A percentile compares a stretch with the other conserved stretches of the same genome.
Evolutionary conservation across 805 yeast species (phyloP).

Genomic region (Millerago galiae): DNA sequence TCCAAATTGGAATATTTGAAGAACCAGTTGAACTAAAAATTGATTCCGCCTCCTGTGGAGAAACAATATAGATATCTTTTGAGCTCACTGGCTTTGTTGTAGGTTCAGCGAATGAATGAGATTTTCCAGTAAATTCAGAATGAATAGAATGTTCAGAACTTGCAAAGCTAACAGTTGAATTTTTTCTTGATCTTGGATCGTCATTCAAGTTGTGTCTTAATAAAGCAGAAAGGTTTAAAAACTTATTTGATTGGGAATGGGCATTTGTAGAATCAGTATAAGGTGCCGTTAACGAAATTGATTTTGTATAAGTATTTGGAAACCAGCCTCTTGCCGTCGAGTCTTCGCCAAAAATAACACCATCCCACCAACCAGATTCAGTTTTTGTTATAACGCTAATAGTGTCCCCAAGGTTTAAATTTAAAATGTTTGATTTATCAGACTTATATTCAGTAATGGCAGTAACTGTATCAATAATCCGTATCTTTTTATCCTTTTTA

Average conservation of each 20-base stretch:
- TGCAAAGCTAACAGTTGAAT: constrained; percentile 45
- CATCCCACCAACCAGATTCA: constrained; percentile 85
- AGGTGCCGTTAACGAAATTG: constrained; percentile 15
- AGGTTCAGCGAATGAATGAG: constrained; percentile 9
- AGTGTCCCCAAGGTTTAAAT: constrained; percentile 58
- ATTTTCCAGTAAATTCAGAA: constrained; percentile 26
- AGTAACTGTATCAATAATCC: constrained; percentile 49
- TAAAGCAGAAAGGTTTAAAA: constrained; percentile 14
- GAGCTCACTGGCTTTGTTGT: constrained; percentile 11
- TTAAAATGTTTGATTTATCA: constrained; percentile 44
- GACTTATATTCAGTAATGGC: constrained; percentile 52
- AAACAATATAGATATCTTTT: constrained; percentile 24
- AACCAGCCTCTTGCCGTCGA: constrained; percentile 71
- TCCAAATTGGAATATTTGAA: constrained; percentile 45
- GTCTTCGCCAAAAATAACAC: constrained; percentile 35
- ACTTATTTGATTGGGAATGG: constrained; percentile 8
- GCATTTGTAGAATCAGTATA: not conserved
- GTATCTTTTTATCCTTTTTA: constrained; percentile 2
- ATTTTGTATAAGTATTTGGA: constrained; percentile 57
- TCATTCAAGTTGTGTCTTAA: constrained; percentile 19
- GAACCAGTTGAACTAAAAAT: constrained; percentile 29
- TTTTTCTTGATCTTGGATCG: constrained; percentile 32
- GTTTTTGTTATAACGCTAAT: constrained; percentile 62
- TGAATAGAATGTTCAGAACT: constrained; percentile 21
- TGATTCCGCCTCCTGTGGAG: constrained; percentile 32